A percentile compares a stretch with the other conserved stretches of the same genome.
These are phyloP conservation scores for Sporothrix dimorphospora DNA, from an alignment of 2,329 filamentous ascomycete species.

Conservation along the genomic window DNA sequence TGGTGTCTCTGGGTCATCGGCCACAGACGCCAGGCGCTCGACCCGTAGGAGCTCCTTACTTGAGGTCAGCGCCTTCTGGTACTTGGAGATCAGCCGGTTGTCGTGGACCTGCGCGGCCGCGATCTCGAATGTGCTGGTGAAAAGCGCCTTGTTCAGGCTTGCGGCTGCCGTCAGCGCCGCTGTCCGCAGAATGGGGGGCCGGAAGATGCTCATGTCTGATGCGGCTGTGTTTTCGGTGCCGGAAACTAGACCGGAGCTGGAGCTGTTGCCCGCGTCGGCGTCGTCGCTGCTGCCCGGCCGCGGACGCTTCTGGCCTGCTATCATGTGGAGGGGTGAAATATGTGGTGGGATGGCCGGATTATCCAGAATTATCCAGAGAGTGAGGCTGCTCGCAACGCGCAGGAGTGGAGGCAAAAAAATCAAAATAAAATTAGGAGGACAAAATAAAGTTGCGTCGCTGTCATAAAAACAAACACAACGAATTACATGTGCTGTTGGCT, in stretches of 20 bases:
- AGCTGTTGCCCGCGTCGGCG: neutral
- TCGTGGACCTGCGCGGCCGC: slow-evolving; percentile 79
- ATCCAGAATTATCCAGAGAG: no score
- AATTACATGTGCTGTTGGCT: neutral
- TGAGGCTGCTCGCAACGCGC: neutral
- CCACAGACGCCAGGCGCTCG: slow-evolving; percentile 66
- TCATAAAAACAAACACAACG: neutral
- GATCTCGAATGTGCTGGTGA: slow-evolving; percentile 74
- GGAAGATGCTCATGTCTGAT: slow-evolving; percentile 62
- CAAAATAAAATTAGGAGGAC: neutral
- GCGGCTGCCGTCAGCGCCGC: slow-evolving; percentile 61
- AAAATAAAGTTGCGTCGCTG: neutral
- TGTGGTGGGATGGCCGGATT: neutral
- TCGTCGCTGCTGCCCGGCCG: slow-evolving; percentile 30
- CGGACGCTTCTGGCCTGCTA: slow-evolving; percentile 31
- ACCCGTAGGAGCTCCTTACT: slow-evolving; percentile 67
- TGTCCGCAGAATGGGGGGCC: slow-evolving; percentile 74
- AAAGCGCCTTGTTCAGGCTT: slow-evolving; percentile 77
- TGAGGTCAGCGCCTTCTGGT: slow-evolving; percentile 67
- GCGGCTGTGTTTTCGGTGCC: no score
- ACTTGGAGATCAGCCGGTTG: slow-evolving; percentile 71
- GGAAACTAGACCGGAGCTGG: neutral
- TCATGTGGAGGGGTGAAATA: slow-evolving; percentile 26
- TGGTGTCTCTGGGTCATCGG: slow-evolving; percentile 61
- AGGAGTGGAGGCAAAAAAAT: neutral